Percentiles rank a stretch among this genome's conserved stretches.
These are phyloP conservation scores for Blastocystis hominis DNA, from an alignment of 352 stramenopile genomes.

Conservation along the genomic window DNA sequence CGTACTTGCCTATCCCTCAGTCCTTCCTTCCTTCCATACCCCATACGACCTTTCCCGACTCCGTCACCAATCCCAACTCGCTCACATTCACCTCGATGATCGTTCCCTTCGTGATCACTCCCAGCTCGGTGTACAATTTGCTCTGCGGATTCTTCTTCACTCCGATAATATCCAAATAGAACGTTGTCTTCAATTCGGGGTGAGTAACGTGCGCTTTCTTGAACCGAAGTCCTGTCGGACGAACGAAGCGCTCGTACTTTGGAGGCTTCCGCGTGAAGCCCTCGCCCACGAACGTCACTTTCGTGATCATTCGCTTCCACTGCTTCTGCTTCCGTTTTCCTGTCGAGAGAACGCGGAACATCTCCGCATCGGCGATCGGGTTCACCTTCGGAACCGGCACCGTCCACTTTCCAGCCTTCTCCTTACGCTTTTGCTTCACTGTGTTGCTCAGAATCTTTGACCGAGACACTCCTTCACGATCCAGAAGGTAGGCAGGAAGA, in stretches of 20 bases:
- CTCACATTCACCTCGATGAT: conserved; percentile 96
- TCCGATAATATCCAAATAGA: conserved; percentile 96
- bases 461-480: conserved; percentile 91
- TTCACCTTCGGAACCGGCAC: conserved; percentile 96
- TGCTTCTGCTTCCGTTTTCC: conserved; percentile 85
- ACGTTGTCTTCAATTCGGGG: conserved; percentile 98
- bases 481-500: conserved; percentile 94
- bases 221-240: conserved; percentile 91
- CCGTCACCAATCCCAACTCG: conserved; percentile 96
- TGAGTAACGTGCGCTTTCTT: conserved; percentile 99
- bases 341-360: conserved; percentile 96
- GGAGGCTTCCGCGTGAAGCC: conserved; percentile 97
- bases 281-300: conserved; percentile 96
- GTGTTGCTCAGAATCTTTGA: conserved; percentile 99
- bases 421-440: conserved; percentile 99
- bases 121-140: conserved; percentile 88
- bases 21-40: conserved; percentile 71
- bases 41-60: conserved; percentile 98
- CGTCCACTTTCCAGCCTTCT: conserved; percentile 99
- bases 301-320: conserved; percentile 83
- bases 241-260: conserved; percentile 99
- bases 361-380: conserved; percentile 98
- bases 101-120: conserved; percentile 98
- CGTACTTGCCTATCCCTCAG: conserved; percentile 70
- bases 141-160: conserved; percentile 99